A percentile compares a stretch with the other conserved stretches of the same genome.
Evolutionary conservation across 768 basidiomycete species (phyloP).

Genomic region (Antrodiella citrinella): DNA sequence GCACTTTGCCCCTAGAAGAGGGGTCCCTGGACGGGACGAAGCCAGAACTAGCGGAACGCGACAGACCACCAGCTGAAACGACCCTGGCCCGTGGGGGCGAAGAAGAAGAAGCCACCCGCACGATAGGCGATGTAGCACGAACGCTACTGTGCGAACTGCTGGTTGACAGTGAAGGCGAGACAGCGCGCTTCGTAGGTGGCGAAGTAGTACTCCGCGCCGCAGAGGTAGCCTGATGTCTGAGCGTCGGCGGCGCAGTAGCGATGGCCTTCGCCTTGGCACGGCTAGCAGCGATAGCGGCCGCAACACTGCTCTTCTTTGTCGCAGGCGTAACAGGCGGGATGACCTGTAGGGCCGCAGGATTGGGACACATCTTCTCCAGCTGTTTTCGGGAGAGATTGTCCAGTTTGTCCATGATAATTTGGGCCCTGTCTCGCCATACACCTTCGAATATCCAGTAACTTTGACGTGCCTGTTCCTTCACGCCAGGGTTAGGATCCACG

Average conservation of each 20-base stretch:
- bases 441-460: constrained; percentile 76
- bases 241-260: constrained; percentile 70
- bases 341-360: constrained; percentile 34
- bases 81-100: constrained; percentile 12
- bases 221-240: constrained; percentile 79
- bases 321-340: constrained; percentile 45
- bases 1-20: constrained; percentile 7
- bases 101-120: constrained; percentile 5
- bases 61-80: constrained; percentile 10
- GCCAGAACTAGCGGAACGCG: constrained; percentile 17
- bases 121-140: constrained; percentile 17
- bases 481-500: constrained; percentile 71
- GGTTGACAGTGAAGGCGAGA: constrained; percentile 29
- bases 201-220: constrained; percentile 45
- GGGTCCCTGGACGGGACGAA: constrained; percentile 9
- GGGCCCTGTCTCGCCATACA: constrained; percentile 70
- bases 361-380: constrained; percentile 79
- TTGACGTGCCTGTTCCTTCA: constrained; percentile 62
- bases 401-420: constrained; percentile 51
- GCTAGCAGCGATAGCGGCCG: constrained; percentile 85
- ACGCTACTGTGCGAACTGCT: constrained; percentile 17
- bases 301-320: constrained; percentile 73
- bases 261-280: constrained; percentile 82
- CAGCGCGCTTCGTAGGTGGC: constrained; percentile 30
- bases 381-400: constrained; percentile 70